phyloP scores from a whole-genome alignment of 805 yeast genomes.

The Priceomyces fermenticarens region DNA sequence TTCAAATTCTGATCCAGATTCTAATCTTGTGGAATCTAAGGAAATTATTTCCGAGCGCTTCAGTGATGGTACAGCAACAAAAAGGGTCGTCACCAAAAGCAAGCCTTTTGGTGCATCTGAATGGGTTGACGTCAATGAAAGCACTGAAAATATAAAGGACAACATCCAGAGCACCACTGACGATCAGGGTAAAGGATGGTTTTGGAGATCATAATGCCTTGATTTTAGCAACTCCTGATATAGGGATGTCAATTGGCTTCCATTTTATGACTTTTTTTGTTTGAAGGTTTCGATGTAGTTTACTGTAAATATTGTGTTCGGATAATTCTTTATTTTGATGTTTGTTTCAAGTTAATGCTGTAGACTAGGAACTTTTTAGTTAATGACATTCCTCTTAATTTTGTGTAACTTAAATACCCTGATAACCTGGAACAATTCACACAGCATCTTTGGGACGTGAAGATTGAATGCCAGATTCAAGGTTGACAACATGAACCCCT shows the following conservation, averaged over 20 bases:
- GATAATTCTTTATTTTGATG: too few relatives aligned
- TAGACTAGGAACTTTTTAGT: too few relatives aligned
- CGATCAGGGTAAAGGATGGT: constrained; percentile 18
- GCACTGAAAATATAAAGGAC: constrained; percentile 11
- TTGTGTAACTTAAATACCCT: too few relatives aligned
- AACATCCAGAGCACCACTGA: neutral
- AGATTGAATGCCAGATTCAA: too few relatives aligned
- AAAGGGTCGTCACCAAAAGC: constrained; percentile 26
- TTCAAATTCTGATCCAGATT: constrained; percentile 22
- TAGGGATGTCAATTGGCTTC: neutral
- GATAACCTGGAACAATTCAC: too few relatives aligned
- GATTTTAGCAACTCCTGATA: neutral
- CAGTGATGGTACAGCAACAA: constrained; percentile 34
- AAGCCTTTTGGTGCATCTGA: constrained; percentile 32
- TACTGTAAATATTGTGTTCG: neutral
- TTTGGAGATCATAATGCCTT: constrained; percentile 15
- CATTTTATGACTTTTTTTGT: neutral
- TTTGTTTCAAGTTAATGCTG: too few relatives aligned
- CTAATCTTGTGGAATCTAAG: constrained; percentile 25
- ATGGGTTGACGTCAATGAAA: constrained; percentile 32
- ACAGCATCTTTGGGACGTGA: too few relatives aligned
- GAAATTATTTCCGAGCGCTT: constrained; percentile 33
- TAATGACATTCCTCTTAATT: too few relatives aligned
- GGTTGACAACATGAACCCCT: constrained; percentile 34
- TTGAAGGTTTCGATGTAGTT: neutral